Percentiles rank a stretch among this genome's conserved stretches.
phyloP scores from a whole-genome alignment of 192 early-diverging fungal species.

The Powellomyces hirtus region DNA sequence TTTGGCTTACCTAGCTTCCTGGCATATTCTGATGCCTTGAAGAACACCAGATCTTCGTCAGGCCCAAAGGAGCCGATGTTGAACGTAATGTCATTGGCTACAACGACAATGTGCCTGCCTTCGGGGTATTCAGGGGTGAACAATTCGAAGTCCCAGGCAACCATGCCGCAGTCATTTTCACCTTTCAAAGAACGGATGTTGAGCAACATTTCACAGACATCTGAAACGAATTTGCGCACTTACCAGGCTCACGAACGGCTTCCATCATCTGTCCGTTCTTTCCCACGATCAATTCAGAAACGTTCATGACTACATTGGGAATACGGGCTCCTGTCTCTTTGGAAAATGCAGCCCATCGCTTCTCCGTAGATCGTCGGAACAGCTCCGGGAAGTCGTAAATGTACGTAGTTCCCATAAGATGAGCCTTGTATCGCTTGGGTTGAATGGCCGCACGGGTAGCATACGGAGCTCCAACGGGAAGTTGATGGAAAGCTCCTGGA shows the following conservation, averaged over 20 bases:
- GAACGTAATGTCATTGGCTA: constrained; percentile 98
- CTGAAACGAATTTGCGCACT: constrained; percentile 14
- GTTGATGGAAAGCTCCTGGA: constrained; percentile 78
- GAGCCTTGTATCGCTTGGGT: constrained; percentile 95
- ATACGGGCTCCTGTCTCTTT: constrained; percentile 24
- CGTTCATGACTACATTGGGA: constrained; percentile 68
- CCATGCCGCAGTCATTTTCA: constrained; percentile 92
- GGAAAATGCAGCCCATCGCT: constrained; percentile 64
- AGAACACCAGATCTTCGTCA: constrained; percentile 89
- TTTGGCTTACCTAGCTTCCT: constrained; percentile 50
- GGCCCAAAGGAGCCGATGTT: constrained; percentile 97
- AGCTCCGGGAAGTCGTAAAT: constrained; percentile 99
- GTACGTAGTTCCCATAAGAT: constrained; percentile 96
- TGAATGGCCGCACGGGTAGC: constrained; percentile 94
- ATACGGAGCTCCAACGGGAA: constrained; percentile 78
- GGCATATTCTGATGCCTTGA: constrained; percentile 87
- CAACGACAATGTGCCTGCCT: constrained; percentile 84
- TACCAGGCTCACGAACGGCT: constrained; percentile 78
- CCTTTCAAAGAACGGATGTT: constrained; percentile 23
- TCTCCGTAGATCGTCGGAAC: constrained; percentile 84
- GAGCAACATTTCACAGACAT: not conserved
- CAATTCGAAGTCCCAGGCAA: constrained; percentile 86
- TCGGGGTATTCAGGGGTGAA: constrained; percentile 91
- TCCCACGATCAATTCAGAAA: constrained; percentile 85
- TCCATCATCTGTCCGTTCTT: constrained; percentile 73